phyloP scores from a whole-genome alignment of 345 rosid species.

The Hirschfeldia incana region DNA sequence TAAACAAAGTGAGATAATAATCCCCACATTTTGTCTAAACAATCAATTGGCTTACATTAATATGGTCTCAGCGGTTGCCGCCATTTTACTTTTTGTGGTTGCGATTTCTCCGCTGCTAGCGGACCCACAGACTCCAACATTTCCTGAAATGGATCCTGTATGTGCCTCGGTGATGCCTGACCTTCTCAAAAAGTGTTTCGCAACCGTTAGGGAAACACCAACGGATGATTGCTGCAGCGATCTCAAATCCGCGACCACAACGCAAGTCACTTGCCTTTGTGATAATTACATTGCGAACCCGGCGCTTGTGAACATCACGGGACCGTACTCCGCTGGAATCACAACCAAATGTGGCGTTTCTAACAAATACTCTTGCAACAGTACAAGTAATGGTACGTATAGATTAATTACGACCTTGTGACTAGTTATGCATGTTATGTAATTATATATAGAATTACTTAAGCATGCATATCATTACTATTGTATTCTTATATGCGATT shows the following conservation, averaged over 20 bases:
- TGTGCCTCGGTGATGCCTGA: constrained; percentile 28
- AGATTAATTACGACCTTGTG: background rate
- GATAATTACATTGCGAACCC: constrained; percentile 35
- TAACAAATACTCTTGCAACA: constrained; percentile 28
- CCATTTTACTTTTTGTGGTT: constrained; percentile 17
- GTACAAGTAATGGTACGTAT: constrained; percentile 26
- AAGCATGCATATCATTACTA: background rate
- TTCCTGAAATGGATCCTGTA: constrained; percentile 21
- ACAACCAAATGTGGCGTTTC: constrained; percentile 34
- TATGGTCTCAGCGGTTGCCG: background rate
- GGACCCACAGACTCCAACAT: background rate
- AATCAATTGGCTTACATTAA: constrained; percentile 4
- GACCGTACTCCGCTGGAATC: constrained; percentile 31
- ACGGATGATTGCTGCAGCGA: constrained; percentile 30
- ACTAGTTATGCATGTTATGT: constrained; percentile 4
- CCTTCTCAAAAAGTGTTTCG: constrained; percentile 33
- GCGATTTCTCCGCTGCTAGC: constrained; percentile 11
- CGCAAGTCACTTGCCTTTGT: constrained; percentile 35
- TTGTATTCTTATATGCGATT: background rate
- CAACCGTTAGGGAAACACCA: constrained; percentile 28
- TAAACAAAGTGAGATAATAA: constrained; percentile 1
- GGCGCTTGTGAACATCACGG: constrained; percentile 8
- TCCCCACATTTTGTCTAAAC: background rate
- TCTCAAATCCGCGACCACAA: constrained; percentile 32
- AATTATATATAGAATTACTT: background rate